Percentiles rank a stretch among this genome's conserved stretches.
These are phyloP conservation scores for Aurifilum marmelostoma DNA, from an alignment of 2,329 filamentous ascomycete species.

Conservation along the genomic window DNA sequence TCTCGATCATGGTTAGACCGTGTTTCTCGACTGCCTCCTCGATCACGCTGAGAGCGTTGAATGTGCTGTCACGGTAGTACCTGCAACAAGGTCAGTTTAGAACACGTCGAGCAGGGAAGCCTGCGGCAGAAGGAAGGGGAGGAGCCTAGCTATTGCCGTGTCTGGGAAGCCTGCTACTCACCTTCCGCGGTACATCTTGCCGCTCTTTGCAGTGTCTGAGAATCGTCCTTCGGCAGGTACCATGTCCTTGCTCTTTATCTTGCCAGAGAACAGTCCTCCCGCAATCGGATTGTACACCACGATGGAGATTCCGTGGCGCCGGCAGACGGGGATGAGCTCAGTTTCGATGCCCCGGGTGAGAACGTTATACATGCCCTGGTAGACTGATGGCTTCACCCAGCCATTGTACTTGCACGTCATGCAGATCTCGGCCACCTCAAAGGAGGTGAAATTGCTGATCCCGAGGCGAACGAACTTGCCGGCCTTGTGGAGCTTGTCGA, in stretches of 20 bases:
- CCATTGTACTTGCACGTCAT: conserved; percentile 77
- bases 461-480: conserved; percentile 84
- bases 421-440: conserved; percentile 84
- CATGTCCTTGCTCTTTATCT: conserved; percentile 69
- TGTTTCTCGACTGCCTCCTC: conserved; percentile 70
- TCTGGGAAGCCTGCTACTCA: background rate
- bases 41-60: conserved; percentile 67
- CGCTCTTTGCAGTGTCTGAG: conserved; percentile 55
- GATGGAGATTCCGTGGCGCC: conserved; percentile 76
- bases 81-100: background rate
- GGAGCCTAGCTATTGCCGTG: background rate
- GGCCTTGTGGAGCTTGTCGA: conserved; percentile 81
- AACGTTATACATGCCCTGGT: conserved; percentile 80
- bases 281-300: conserved; percentile 84
- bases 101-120: background rate
- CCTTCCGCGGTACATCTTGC: conserved; percentile 63
- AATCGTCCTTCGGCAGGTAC: conserved; percentile 71
- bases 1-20: conserved; percentile 71
- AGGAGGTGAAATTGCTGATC: conserved; percentile 83
- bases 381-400: conserved; percentile 83
- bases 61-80: conserved; percentile 71
- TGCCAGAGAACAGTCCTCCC: conserved; percentile 79
- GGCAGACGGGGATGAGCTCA: conserved; percentile 74
- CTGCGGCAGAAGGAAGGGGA: background rate
- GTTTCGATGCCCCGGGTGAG: conserved; percentile 76